Evolutionary conservation across 1,139 yeast species (phyloP).

Genomic region (Pichia sp.): DNA sequence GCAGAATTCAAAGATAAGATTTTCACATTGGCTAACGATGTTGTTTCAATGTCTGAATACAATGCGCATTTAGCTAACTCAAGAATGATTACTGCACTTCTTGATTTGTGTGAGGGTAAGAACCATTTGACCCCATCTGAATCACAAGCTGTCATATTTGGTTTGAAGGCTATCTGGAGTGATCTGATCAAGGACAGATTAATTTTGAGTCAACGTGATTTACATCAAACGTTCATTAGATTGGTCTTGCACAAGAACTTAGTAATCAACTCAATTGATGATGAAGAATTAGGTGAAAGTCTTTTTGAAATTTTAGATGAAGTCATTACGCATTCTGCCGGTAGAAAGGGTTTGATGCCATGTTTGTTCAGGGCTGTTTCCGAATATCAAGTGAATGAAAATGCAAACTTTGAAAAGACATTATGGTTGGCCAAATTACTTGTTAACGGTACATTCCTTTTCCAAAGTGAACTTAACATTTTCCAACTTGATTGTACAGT

Average conservation of each 20-base stretch:
- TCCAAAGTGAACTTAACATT: slow-evolving; percentile 55
- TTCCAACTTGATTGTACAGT: slow-evolving; percentile 62
- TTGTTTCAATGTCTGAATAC: slow-evolving; percentile 22
- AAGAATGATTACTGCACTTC: slow-evolving; percentile 15
- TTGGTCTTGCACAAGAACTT: slow-evolving; percentile 39
- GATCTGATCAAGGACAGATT: slow-evolving; percentile 59
- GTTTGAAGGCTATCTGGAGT: slow-evolving; percentile 52
- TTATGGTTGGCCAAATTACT: slow-evolving; percentile 58
- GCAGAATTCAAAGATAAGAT: slow-evolving; percentile 5
- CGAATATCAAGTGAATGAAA: slow-evolving; percentile 38
- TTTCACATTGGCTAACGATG: slow-evolving; percentile 16
- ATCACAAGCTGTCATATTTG: slow-evolving; percentile 30
- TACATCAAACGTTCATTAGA: slow-evolving; percentile 58
- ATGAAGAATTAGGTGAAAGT: slow-evolving; percentile 29
- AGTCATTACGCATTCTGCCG: slow-evolving; percentile 50
- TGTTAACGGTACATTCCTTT: slow-evolving; percentile 43
- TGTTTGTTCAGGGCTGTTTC: slow-evolving; percentile 46
- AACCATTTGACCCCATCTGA: slow-evolving; percentile 14
- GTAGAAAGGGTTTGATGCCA: slow-evolving; percentile 73
- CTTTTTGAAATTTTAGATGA: slow-evolving; percentile 42
- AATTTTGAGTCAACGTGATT: slow-evolving; percentile 59
- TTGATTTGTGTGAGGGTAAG: slow-evolving; percentile 15
- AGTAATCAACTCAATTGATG: slow-evolving; percentile 31
- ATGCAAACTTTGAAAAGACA: slow-evolving; percentile 38
- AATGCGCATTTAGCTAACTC: slow-evolving; percentile 23